Evolutionary conservation across 192 early-diverging fungal species (phyloP).

Genomic region (Backusella parvicylindrica): DNA sequence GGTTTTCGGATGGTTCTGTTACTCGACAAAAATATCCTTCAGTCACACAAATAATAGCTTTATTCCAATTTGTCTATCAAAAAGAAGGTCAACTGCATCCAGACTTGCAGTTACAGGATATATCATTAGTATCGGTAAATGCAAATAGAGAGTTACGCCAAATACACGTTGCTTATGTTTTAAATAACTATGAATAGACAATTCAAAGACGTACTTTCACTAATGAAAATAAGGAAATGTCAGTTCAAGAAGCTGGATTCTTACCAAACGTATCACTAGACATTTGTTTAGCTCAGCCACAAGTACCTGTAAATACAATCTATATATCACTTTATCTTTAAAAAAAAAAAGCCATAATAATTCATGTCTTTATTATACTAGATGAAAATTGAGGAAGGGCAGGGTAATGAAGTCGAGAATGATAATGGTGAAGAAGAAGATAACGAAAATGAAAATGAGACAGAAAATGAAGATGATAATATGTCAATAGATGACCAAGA

Average conservation of each 20-base stretch:
- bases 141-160: background rate
- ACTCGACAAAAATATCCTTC: constrained; percentile 8
- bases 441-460: background rate
- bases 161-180: background rate
- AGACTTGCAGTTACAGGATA: background rate
- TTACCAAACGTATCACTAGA: constrained; percentile 15
- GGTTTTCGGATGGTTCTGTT: background rate
- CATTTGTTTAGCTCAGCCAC: background rate
- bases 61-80: constrained; percentile 4
- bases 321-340: background rate
- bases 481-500: background rate
- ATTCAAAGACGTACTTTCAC: constrained; percentile 13
- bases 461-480: background rate
- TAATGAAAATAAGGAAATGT: background rate
- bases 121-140: background rate
- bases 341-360: background rate
- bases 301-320: background rate
- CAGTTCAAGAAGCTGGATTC: constrained; percentile 13
- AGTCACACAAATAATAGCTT: background rate
- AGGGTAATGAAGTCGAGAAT: background rate
- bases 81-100: background rate
- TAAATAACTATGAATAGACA: background rate
- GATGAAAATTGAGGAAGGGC: background rate
- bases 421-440: background rate
- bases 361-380: background rate